phyloP scores from a whole-genome alignment of 257 asterid genomes.

The Solanum gracilifrons region DNA sequence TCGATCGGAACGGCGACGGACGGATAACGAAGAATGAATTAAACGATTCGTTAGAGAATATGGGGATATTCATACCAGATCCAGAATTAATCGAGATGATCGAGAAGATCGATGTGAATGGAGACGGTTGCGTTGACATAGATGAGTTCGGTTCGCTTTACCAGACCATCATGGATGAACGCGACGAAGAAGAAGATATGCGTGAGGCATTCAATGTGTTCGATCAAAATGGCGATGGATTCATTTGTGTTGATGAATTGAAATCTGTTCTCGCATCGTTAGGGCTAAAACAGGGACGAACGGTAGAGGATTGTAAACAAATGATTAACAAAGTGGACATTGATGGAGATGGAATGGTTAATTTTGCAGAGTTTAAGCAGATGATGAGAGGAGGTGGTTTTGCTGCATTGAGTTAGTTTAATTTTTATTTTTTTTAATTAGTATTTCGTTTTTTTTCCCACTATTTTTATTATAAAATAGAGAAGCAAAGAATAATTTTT shows the following conservation, averaged over 20 bases:
- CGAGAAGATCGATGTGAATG: constrained; percentile 32
- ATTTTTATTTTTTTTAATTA: not conserved
- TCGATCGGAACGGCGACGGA: constrained; percentile 55
- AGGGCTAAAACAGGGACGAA: constrained; percentile 47
- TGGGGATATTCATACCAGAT: constrained; percentile 50
- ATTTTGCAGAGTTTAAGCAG: constrained; percentile 48
- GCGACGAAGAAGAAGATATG: constrained; percentile 47
- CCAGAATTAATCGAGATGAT: constrained; percentile 35
- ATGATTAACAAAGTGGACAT: constrained; percentile 58
- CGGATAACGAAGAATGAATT: constrained; percentile 41
- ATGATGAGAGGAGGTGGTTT: constrained; percentile 69
- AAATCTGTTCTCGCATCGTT: constrained; percentile 36
- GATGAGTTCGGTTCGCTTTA: constrained; percentile 44
- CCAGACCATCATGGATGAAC: constrained; percentile 35
- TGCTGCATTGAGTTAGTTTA: constrained; percentile 14
- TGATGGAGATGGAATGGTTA: constrained; percentile 52
- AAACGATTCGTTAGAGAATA: constrained; percentile 44
- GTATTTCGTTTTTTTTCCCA: not conserved
- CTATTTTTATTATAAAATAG: not conserved
- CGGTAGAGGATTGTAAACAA: constrained; percentile 42
- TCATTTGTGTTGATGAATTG: constrained; percentile 47
- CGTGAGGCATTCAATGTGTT: constrained; percentile 56
- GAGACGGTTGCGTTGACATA: constrained; percentile 50
- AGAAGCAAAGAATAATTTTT: not conserved
- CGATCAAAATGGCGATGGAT: constrained; percentile 52